Conservation (phyloP, 108 stramenopile species). For the Cyclotella sp. region DNA sequence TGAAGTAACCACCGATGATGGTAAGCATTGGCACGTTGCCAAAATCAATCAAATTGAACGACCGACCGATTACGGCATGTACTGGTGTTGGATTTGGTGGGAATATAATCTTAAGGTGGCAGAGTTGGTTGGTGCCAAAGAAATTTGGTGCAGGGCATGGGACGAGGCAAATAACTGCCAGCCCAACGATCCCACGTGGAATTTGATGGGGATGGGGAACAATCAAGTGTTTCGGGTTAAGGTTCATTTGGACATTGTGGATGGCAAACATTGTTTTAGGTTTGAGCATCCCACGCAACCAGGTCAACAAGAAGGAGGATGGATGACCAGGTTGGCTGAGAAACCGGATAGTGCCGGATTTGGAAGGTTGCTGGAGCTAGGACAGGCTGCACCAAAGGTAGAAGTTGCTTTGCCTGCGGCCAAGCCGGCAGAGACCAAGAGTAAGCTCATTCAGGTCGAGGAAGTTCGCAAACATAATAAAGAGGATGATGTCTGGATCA, state of each 20-base stretch:
- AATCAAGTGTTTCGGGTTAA: slow-evolving; percentile 95
- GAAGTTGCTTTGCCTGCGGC: slow-evolving; percentile 47
- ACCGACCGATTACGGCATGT: slow-evolving; percentile 89
- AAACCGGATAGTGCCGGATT: slow-evolving; percentile 86
- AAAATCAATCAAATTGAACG: slow-evolving; percentile 76
- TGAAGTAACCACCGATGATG: slow-evolving; percentile 91
- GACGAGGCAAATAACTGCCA: slow-evolving; percentile 94
- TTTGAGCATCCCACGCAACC: slow-evolving; percentile 98
- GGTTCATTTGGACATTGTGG: slow-evolving; percentile 79
- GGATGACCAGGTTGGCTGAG: slow-evolving; percentile 89
- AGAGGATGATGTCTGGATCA: slow-evolving; percentile 94
- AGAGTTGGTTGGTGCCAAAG: slow-evolving; percentile 86
- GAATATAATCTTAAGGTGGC: slow-evolving; percentile 71
- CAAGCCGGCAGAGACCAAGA: slow-evolving; percentile 12
- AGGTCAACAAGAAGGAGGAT: slow-evolving; percentile 92
- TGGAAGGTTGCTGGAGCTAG: slow-evolving; percentile 70
- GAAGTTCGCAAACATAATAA: slow-evolving; percentile 92
- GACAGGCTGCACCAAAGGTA: slow-evolving; percentile 50
- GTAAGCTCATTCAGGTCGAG: slow-evolving; percentile 76
- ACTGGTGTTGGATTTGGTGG: slow-evolving; percentile 96
- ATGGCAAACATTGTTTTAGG: slow-evolving; percentile 77
- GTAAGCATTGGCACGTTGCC: slow-evolving; percentile 84
- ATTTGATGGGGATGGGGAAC: slow-evolving; percentile 99
- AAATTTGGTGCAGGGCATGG: slow-evolving; percentile 95
- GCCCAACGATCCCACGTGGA: slow-evolving; percentile 94